Conservation (phyloP, 2,329 filamentous ascomycete genomes). For the Helotiales sp. region DNA sequence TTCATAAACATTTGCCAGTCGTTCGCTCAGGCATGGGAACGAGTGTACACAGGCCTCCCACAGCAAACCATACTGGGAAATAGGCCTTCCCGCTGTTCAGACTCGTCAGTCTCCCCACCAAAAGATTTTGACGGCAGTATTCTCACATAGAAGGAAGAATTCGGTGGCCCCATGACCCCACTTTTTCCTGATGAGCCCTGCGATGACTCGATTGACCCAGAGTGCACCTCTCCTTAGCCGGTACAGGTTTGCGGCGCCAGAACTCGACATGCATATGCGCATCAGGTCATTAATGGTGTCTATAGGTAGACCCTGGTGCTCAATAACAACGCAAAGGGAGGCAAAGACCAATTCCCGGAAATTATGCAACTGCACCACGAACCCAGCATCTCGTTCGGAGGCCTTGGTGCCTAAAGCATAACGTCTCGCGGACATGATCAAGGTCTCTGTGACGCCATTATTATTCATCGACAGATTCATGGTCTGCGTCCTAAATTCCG, state of each 20-base stretch:
- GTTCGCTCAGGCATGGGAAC: neutral
- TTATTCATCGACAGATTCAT: neutral
- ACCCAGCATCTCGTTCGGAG: neutral
- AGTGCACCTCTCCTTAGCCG: neutral
- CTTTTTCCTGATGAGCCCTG: neutral
- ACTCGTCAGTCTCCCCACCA: neutral
- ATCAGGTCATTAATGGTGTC: neutral
- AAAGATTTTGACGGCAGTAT: accelerated
- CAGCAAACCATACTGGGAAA: neutral
- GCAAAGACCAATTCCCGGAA: neutral
- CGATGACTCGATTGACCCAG: slow-evolving; percentile 2
- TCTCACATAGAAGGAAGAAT: neutral
- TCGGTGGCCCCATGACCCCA: neutral
- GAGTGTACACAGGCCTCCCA: slow-evolving; percentile 4
- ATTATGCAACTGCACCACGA: neutral
- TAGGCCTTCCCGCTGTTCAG: neutral
- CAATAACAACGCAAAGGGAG: neutral
- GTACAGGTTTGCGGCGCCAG: neutral
- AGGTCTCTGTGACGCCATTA: neutral
- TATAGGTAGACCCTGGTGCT: neutral
- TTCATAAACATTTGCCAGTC: neutral
- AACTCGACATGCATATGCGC: slow-evolving; percentile 1
- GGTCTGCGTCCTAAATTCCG: neutral
- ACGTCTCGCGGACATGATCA: neutral
- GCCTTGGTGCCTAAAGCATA: neutral